These are phyloP conservation scores for Coprinellus micaceus DNA, from an alignment of 768 basidiomycete species.

Conservation along the genomic window DNA sequence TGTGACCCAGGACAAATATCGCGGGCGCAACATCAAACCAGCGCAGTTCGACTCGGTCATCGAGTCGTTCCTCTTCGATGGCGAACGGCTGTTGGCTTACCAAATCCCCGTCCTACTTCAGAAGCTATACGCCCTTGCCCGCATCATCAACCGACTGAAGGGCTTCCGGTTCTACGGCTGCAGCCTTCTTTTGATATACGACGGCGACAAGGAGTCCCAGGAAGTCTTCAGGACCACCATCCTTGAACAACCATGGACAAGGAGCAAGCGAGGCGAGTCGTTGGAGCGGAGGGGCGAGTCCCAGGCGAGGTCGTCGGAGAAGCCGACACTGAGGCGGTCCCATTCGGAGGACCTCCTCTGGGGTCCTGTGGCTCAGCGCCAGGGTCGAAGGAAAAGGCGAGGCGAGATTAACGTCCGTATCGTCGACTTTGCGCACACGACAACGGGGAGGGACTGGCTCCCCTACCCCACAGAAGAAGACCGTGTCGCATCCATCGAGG, in stretches of 20 bases:
- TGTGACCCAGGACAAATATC: conserved; percentile 93
- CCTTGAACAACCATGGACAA: conserved; percentile 62
- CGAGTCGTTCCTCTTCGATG: conserved; percentile 80
- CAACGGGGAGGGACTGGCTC: conserved; percentile 89
- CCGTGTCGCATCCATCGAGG: conserved; percentile 38
- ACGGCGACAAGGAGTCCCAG: conserved; percentile 88
- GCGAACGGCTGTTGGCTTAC: conserved; percentile 76
- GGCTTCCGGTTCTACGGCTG: conserved; percentile 99
- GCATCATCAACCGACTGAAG: conserved; percentile 82
- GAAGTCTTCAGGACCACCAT: conserved; percentile 61
- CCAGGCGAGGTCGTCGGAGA: conserved; percentile 35
- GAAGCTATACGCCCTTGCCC: conserved; percentile 91
- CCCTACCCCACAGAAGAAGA: conserved; percentile 51
- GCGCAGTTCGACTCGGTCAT: conserved; percentile 83
- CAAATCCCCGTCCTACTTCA: conserved; percentile 90
- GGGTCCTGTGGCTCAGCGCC: conserved; percentile 62
- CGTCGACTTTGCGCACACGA: conserved; percentile 98
- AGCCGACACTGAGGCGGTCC: conserved; percentile 59
- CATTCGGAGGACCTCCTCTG: conserved; percentile 77
- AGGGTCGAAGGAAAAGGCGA: conserved; percentile 63
- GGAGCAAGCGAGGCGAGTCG: conserved; percentile 75
- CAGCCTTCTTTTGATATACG: conserved; percentile 94
- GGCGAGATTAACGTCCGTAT: conserved; percentile 95
- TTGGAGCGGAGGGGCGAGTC: conserved; percentile 63
- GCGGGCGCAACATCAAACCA: conserved; percentile 83